Percentiles rank a stretch among this genome's conserved stretches.
phyloP scores from a whole-genome alignment of 2,329 filamentous ascomycete genomes.

The Albifimbria verrucaria region DNA sequence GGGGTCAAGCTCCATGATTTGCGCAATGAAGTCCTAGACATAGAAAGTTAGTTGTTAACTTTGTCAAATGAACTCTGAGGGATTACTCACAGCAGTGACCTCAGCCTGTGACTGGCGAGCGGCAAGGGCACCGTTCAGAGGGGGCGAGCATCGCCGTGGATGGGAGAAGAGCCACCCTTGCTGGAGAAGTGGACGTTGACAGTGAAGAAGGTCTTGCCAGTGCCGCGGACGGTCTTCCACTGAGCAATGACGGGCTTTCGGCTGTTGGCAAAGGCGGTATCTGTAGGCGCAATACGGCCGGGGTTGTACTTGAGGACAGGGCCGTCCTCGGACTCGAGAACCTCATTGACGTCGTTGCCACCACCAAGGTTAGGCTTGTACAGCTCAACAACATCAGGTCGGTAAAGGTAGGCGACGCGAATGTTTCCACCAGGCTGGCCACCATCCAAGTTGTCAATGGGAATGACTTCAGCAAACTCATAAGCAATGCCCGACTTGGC shows the following conservation, averaged over 20 bases:
- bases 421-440: slow-evolving; percentile 70
- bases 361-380: slow-evolving; percentile 55
- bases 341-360: slow-evolving; percentile 51
- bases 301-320: slow-evolving; percentile 65
- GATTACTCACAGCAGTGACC: slow-evolving; percentile 52
- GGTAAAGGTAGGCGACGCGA: slow-evolving; percentile 67
- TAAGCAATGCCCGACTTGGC: slow-evolving; percentile 51
- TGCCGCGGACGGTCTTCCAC: slow-evolving; percentile 57
- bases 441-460: slow-evolving; percentile 59
- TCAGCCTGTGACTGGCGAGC: slow-evolving; percentile 54
- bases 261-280: slow-evolving; percentile 55
- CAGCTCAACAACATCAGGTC: slow-evolving; percentile 56
- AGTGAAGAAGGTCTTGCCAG: slow-evolving; percentile 59
- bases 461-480: slow-evolving; percentile 56
- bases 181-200: slow-evolving; percentile 67
- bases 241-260: slow-evolving; percentile 66
- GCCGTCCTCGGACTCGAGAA: slow-evolving; percentile 42
- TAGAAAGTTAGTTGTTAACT: neutral
- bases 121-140: slow-evolving; percentile 61
- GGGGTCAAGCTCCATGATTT: slow-evolving; percentile 54
- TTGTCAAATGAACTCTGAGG: no score
- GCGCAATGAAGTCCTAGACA: slow-evolving; percentile 46
- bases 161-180: slow-evolving; percentile 62
- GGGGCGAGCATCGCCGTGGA: slow-evolving; percentile 66
- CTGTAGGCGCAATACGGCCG: slow-evolving; percentile 61